These are phyloP conservation scores for Yamadazyma pseudoaaseri DNA, from an alignment of 1,139 yeast genomes.

Conservation along the genomic window DNA sequence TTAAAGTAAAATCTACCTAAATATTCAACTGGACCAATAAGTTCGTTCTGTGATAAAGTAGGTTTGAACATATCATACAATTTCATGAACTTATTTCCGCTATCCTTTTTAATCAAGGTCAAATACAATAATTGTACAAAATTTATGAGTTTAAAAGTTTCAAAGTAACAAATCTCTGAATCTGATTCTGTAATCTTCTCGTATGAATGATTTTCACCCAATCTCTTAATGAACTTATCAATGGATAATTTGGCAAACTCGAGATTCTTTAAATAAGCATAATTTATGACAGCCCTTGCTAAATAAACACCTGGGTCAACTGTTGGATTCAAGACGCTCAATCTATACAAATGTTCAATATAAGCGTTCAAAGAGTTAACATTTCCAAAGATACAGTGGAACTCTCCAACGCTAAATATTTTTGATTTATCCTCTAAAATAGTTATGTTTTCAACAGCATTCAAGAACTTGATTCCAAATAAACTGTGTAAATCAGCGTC, in stretches of 20 bases:
- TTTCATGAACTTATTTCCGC: slow-evolving; percentile 51
- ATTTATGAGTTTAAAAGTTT: slow-evolving; percentile 46
- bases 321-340: slow-evolving; percentile 29
- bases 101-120: slow-evolving; percentile 58
- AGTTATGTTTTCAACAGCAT: slow-evolving; percentile 24
- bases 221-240: slow-evolving; percentile 30
- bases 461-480: slow-evolving; percentile 64
- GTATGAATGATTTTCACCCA: slow-evolving; percentile 16
- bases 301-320: slow-evolving; percentile 51
- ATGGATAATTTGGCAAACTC: slow-evolving; percentile 53
- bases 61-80: slow-evolving; percentile 47
- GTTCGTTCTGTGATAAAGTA: slow-evolving; percentile 27
- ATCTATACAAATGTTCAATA: slow-evolving; percentile 48
- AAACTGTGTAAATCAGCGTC: slow-evolving; percentile 74
- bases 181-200: slow-evolving; percentile 10
- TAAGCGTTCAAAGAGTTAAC: slow-evolving; percentile 55
- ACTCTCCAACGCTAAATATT: slow-evolving; percentile 44
- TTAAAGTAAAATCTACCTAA: slow-evolving; percentile 44
- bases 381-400: slow-evolving; percentile 69
- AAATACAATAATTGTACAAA: slow-evolving; percentile 67
- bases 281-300: slow-evolving; percentile 68
- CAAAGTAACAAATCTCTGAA: slow-evolving; percentile 20
- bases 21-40: slow-evolving; percentile 45
- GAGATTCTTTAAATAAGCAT: slow-evolving; percentile 61
- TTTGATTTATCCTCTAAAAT: slow-evolving; percentile 31